phyloP scores from a whole-genome alignment of 495 filamentous ascomycete genomes.

The Hamigera avellanea region DNA sequence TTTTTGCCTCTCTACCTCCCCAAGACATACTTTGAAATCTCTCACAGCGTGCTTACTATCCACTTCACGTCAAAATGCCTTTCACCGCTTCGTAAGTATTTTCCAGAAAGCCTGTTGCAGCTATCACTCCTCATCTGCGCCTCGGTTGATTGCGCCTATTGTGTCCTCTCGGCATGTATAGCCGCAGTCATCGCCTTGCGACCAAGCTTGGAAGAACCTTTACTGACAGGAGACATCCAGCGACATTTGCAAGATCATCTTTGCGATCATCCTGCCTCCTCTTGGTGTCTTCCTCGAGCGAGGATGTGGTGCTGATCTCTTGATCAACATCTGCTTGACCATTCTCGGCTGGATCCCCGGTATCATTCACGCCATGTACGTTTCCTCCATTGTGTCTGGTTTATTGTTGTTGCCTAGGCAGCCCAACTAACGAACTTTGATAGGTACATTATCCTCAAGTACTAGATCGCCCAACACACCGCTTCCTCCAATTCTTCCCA shows the following conservation, averaged over 20 bases:
- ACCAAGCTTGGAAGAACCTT: too few relatives aligned
- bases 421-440: slow-evolving; percentile 7
- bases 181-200: too few relatives aligned
- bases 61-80: slow-evolving; percentile 36
- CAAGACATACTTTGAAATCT: background rate
- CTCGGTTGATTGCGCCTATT: too few relatives aligned
- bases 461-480: slow-evolving; percentile 18
- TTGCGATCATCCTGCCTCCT: slow-evolving; percentile 78
- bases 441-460: slow-evolving; percentile 48
- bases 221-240: slow-evolving; percentile 24
- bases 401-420: slow-evolving; percentile 1
- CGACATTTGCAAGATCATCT: slow-evolving; percentile 87
- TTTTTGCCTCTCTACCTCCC: background rate
- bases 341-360: slow-evolving; percentile 73
- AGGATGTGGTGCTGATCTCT: slow-evolving; percentile 68
- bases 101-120: background rate
- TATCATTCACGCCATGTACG: slow-evolving; percentile 62
- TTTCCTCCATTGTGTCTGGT: slow-evolving; percentile 1
- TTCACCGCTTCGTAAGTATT: slow-evolving; percentile 51
- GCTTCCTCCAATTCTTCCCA: background rate
- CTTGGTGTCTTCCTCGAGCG: slow-evolving; percentile 86
- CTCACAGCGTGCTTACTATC: slow-evolving; percentile 1
- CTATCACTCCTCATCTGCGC: too few relatives aligned
- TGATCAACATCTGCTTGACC: slow-evolving; percentile 82
- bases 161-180: too few relatives aligned